Evolutionary conservation across 1,284 basidiomycete species (phyloP).

Genomic region (Cutaneotrichosporon spelunceum): DNA sequence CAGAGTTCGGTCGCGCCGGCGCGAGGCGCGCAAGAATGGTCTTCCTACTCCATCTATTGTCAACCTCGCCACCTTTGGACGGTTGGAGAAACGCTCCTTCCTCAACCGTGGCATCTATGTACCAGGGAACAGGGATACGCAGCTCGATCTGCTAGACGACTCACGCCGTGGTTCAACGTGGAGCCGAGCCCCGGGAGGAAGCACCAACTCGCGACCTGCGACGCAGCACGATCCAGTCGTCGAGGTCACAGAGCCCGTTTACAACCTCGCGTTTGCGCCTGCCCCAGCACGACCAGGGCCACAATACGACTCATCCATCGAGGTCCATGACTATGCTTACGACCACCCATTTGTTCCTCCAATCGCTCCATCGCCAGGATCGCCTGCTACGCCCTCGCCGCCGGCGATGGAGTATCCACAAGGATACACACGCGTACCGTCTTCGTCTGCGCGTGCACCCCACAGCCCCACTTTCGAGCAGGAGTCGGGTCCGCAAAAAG

Average conservation of each 20-base stretch:
- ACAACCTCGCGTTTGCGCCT: not conserved
- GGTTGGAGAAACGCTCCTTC: conserved; percentile 8
- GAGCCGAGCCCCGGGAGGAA: not conserved
- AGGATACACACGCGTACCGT: not conserved
- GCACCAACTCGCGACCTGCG: not conserved
- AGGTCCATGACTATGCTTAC: not conserved
- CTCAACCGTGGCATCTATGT: conserved; percentile 6
- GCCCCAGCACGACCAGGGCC: too few species aligned
- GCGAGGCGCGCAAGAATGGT: conserved; percentile 15
- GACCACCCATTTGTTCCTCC: not conserved
- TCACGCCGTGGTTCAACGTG: not conserved
- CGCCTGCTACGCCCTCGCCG: not conserved
- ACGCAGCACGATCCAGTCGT: not conserved
- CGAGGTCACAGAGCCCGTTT: not conserved
- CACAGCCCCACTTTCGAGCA: conserved; percentile 9
- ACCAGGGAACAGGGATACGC: conserved; percentile 4
- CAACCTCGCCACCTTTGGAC: conserved; percentile 14
- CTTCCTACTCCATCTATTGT: conserved; percentile 14
- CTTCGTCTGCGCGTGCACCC: not conserved
- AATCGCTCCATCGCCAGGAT: not conserved
- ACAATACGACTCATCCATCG: too few species aligned
- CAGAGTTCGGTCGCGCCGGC: conserved; percentile 32
- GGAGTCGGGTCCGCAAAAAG: conserved; percentile 21
- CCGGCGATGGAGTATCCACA: not conserved
- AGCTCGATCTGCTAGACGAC: conserved; percentile 13